These are phyloP conservation scores for Triglochin maritima DNA, from an alignment of 106 monocot genomes.

Conservation along the genomic window DNA sequence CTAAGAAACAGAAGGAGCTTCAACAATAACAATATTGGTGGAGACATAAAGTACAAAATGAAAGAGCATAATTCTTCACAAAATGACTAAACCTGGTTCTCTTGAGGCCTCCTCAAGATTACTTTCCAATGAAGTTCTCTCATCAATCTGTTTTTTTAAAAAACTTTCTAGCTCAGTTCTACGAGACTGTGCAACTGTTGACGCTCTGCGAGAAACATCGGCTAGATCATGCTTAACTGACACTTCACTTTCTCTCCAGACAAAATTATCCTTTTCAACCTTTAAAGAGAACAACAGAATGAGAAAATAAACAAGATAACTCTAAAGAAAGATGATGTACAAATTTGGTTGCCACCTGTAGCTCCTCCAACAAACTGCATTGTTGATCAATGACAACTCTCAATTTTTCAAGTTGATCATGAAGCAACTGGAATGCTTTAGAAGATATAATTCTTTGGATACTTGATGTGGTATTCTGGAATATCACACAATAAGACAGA, in stretches of 20 bases:
- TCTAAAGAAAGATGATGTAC: conserved; percentile 16
- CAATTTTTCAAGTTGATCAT: conserved; percentile 50
- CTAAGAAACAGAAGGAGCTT: conserved; percentile 27
- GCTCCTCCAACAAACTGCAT: conserved; percentile 45
- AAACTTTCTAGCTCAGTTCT: conserved; percentile 46
- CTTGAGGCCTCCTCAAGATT: conserved; percentile 65
- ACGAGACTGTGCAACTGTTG: conserved; percentile 43
- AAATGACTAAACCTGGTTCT: conserved; percentile 53
- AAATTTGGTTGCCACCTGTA: conserved; percentile 75
- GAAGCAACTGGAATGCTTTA: conserved; percentile 35
- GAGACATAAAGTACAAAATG: not conserved
- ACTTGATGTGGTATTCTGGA: conserved; percentile 62
- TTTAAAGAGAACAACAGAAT: conserved; percentile 18
- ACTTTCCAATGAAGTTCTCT: conserved; percentile 30
- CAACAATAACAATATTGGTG: conserved; percentile 1
- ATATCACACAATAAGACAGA: conserved; percentile 5
- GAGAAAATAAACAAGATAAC: conserved; percentile 3
- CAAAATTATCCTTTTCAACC: conserved; percentile 73
- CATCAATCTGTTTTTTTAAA: conserved; percentile 42
- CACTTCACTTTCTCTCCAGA: conserved; percentile 78
- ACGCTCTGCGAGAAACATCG: conserved; percentile 39
- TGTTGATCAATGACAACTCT: conserved; percentile 54
- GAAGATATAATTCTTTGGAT: conserved; percentile 48
- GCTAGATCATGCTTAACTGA: conserved; percentile 56
- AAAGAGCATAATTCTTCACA: not conserved